A percentile compares a stretch with the other conserved stretches of the same genome.
phyloP scores from a whole-genome alignment of 768 basidiomycete genomes.

The Tremella yokohamensis region DNA sequence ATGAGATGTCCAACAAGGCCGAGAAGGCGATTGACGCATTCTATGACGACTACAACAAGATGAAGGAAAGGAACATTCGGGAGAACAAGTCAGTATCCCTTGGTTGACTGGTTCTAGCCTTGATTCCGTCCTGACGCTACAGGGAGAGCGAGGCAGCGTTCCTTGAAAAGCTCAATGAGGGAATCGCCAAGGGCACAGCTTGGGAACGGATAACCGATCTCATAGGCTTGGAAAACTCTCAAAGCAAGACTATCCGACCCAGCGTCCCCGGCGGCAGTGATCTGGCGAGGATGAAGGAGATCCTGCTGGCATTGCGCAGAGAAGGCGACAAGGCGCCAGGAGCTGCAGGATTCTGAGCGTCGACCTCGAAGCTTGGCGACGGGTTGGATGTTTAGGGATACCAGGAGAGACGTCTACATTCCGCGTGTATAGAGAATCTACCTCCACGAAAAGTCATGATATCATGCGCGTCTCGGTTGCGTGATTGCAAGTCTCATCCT shows the following conservation, averaged over 20 bases:
- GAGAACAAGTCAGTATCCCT: constrained; percentile 88
- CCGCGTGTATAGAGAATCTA: background rate
- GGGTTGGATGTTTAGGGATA: background rate
- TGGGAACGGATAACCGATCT: constrained; percentile 89
- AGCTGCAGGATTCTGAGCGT: constrained; percentile 74
- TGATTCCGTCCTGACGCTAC: background rate
- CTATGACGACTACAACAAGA: constrained; percentile 60
- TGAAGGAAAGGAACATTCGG: constrained; percentile 84
- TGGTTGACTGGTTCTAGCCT: background rate
- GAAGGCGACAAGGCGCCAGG: constrained; percentile 90
- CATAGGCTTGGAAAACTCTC: constrained; percentile 88
- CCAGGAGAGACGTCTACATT: background rate
- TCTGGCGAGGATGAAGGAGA: constrained; percentile 83
- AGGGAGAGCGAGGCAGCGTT: constrained; percentile 87
- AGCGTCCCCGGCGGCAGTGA: constrained; percentile 85
- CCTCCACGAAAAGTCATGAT: background rate
- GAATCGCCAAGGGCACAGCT: constrained; percentile 82
- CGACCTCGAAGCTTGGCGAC: background rate
- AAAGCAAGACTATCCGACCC: constrained; percentile 90
- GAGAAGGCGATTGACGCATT: constrained; percentile 51
- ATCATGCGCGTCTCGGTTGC: constrained; percentile 5
- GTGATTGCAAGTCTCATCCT: background rate
- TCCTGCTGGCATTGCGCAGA: constrained; percentile 78
- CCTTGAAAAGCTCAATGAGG: constrained; percentile 65
- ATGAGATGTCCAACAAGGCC: constrained; percentile 78